Conservation (phyloP, 2,329 filamentous ascomycete genomes). For the Penicillium concentricum region DNA sequence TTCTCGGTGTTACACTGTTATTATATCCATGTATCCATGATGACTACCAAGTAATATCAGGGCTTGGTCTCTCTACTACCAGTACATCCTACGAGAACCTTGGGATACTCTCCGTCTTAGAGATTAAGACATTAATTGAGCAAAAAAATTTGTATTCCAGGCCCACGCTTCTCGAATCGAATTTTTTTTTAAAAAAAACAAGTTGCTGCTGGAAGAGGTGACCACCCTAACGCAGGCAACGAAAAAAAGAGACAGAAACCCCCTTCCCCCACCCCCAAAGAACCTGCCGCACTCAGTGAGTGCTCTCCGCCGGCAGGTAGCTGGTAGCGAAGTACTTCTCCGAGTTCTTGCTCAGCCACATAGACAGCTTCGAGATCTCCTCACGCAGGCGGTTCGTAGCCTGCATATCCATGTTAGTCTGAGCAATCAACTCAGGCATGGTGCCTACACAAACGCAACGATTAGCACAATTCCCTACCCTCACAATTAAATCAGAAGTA, state of each 20-base stretch:
- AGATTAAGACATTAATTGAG: background rate
- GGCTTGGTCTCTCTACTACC: background rate
- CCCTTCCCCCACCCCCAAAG: background rate
- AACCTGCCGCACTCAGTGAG: slow-evolving; percentile 25
- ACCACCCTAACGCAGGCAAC: background rate
- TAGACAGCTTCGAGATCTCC: slow-evolving; percentile 80
- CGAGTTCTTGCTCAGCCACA: slow-evolving; percentile 78
- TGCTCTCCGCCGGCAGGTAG: slow-evolving; percentile 44
- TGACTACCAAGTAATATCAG: background rate
- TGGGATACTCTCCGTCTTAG: background rate
- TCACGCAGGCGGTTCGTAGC: slow-evolving; percentile 85
- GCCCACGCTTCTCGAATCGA: background rate
- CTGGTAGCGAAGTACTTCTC: slow-evolving; percentile 67
- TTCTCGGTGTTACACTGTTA: background rate
- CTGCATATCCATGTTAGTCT: slow-evolving; percentile 97
- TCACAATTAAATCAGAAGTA: background rate
- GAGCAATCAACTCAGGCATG: slow-evolving; percentile 88
- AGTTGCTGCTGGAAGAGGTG: background rate
- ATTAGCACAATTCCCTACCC: slow-evolving; percentile 1
- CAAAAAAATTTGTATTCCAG: background rate
- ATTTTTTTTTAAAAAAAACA: background rate
- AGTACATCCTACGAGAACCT: background rate
- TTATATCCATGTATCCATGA: background rate
- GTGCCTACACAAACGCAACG: slow-evolving; percentile 59
- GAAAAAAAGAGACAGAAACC: background rate